These are phyloP conservation scores for Fistulinella cinereoalba DNA, from an alignment of 1,284 basidiomycete species.

Conservation along the genomic window DNA sequence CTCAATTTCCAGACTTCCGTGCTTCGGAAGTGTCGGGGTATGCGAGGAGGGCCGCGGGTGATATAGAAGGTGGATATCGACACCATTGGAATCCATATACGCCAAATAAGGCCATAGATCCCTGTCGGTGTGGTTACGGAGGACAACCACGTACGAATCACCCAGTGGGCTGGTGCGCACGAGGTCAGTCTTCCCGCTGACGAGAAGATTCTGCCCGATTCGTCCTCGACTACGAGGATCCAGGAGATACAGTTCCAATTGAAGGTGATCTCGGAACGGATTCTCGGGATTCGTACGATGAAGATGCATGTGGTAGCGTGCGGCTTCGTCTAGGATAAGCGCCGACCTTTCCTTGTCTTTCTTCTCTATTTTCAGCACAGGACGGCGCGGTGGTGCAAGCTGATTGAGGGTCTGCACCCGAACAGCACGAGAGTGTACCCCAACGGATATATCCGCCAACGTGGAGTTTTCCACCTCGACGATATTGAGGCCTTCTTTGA, in stretches of 20 bases:
- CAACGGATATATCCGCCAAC: constrained; percentile 42
- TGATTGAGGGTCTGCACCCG: constrained; percentile 40
- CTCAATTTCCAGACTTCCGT: constrained; percentile 37
- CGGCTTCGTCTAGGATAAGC: constrained; percentile 40
- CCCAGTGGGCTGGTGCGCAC: constrained; percentile 27
- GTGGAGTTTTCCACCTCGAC: constrained; percentile 35
- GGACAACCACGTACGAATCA: constrained; percentile 37
- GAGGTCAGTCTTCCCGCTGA: constrained; percentile 38
- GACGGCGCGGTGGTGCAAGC: constrained; percentile 31
- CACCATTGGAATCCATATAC: constrained; percentile 46
- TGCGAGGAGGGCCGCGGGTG: constrained; percentile 34
- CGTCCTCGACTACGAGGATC: constrained; percentile 34
- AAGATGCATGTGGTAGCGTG: constrained; percentile 47
- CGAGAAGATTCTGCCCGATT: constrained; percentile 38
- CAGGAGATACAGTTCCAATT: constrained; percentile 40
- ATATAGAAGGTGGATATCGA: constrained; percentile 43
- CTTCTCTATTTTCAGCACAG: constrained; percentile 36
- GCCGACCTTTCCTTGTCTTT: constrained; percentile 34
- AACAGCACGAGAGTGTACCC: constrained; percentile 35
- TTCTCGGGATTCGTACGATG: constrained; percentile 40
- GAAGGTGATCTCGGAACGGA: constrained; percentile 37
- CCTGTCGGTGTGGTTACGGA: constrained; percentile 40
- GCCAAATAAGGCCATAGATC: constrained; percentile 49
- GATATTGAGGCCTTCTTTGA: constrained; percentile 36
- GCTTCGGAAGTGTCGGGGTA: constrained; percentile 36